Base-by-base conservation (phyloP, 2,329 filamentous ascomycete genomes). In the Colletotrichum australisinense region DNA sequence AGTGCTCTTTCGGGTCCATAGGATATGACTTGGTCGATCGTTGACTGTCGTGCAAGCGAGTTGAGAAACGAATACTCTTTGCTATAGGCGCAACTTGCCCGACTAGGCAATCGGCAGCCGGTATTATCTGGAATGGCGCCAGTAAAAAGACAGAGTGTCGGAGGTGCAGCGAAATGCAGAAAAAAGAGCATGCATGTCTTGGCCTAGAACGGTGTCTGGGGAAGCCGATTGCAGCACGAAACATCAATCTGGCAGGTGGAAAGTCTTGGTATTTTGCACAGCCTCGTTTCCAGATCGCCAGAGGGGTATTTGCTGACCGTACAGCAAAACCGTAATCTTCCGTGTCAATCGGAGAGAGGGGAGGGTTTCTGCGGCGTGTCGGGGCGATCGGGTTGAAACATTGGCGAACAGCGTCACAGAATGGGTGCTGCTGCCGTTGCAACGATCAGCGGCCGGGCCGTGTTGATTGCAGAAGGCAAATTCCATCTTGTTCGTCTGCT, bases 211-310 rank as follows among this genome's bases (percentile, higher is more conserved):
- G 63, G 57, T 38, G 63, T 73, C 63, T 72, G 63, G 68, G 69
- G 69, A 60, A 68, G 72, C 72, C 72, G 69, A 68, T 58, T 72
- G 59, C 63, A 72, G 68, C 49, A 63, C 72, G 63, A 74, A 68
- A 74, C 72, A 68, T 72, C 14, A 68, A 74, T 68, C 59, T 67
- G 72, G 72, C 69, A 74, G 72, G 72, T 74, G 57, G 32, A 35
- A 67, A 52, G 72, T 72, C 68, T 74, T 74, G 68, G 72, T 74
- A 63, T 59, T 59, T 42, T 72, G 72, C 72, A 74, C 72, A 74
- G 72, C 72, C 72, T 63, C 63, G 58, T 58, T 73, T 72, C 56
- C 57, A 57, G 63, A 67, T 72, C 19, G 38, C 68, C 38, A 72
- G 49, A 63, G 56, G 49, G 28, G 26, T 49, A 28, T 6, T 52